Base-by-base conservation (phyloP, 768 basidiomycete species). In the Peribolospora kevripleyi region DNA sequence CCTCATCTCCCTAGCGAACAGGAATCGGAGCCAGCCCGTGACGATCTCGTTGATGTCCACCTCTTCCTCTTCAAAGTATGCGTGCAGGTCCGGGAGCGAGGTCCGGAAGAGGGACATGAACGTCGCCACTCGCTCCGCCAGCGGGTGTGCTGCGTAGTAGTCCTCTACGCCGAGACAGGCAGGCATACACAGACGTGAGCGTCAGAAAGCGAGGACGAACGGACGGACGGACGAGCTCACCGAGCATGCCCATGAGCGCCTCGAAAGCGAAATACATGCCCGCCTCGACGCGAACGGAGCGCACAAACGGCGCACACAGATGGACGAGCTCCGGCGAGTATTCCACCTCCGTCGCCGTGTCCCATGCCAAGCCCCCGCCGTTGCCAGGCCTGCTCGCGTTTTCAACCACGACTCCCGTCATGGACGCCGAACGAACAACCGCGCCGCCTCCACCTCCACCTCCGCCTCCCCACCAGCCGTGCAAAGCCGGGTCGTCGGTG, bases 261-360 rank as follows among this genome's bases (percentile, higher is more conserved):
- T 54, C 54, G 14, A 54, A 54, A 48, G 47, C 48, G 40, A 54
- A 54, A 46, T 36, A 54, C 54, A 54, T 54, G 6, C 54, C 54
- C 3, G 54, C 54, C n/a, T 54, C 54, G 3, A 48, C 50, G 25
- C 50, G 48, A 3, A 54, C 14, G 1, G 54, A 48, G 47, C 54
- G 50, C 3, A 54, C 54, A 10, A 54, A 54, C 2, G 54, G 54
- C 11, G 54, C 54, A 3, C 39, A 46, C 7, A 54, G 54, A 41
- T 50, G 47, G n/a, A 54, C 54, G 9, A 54, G n/a, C n/a, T 48
- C 54, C 8, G 43, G 14, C 47, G 48, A 9, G 36, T 54, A 54
- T 42, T 54, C 54, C 14, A 54, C 37, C 39, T 49, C 13, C 42
- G 40, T 41, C 11, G 42, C 50, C 39, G 47, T 25, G 39, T 54